These are phyloP conservation scores for Hyaloscypha finlandica DNA, from an alignment of 495 filamentous ascomycete genomes.

Conservation along the genomic window DNA sequence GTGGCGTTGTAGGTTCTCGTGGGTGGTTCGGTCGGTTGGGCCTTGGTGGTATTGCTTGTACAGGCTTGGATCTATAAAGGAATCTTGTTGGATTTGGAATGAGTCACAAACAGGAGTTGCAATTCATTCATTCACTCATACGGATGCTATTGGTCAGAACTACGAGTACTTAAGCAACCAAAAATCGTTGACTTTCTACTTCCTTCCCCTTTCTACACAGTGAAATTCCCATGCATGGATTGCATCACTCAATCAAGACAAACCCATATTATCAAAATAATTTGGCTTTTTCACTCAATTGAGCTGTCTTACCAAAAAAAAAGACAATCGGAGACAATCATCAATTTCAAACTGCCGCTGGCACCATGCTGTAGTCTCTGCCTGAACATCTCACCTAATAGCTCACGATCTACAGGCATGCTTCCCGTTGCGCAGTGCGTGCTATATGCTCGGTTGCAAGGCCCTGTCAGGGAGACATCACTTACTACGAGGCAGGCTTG, in stretches of 20 bases:
- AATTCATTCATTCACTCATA: background rate
- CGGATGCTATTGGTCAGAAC: background rate
- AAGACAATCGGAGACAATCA: no score
- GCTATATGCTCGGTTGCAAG: constrained; percentile 19
- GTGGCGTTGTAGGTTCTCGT: no score
- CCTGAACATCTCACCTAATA: no score
- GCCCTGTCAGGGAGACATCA: constrained; percentile 33
- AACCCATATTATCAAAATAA: background rate
- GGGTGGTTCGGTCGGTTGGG: no score
- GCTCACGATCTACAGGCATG: no score
- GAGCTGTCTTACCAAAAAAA: background rate
- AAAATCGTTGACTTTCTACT: background rate
- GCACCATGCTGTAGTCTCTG: no score
- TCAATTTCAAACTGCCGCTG: no score
- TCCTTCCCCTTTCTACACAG: background rate
- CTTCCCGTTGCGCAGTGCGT: no score
- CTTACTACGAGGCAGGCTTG: constrained; percentile 29
- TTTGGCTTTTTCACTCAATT: background rate
- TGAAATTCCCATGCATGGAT: no score
- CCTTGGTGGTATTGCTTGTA: background rate
- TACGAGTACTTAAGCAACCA: background rate
- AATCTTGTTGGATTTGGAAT: background rate
- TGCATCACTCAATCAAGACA: no score
- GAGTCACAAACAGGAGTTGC: background rate
- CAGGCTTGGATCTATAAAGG: background rate